Evolutionary conservation across 805 yeast species (phyloP).

Genomic region (Saccharomyces paradoxus): DNA sequence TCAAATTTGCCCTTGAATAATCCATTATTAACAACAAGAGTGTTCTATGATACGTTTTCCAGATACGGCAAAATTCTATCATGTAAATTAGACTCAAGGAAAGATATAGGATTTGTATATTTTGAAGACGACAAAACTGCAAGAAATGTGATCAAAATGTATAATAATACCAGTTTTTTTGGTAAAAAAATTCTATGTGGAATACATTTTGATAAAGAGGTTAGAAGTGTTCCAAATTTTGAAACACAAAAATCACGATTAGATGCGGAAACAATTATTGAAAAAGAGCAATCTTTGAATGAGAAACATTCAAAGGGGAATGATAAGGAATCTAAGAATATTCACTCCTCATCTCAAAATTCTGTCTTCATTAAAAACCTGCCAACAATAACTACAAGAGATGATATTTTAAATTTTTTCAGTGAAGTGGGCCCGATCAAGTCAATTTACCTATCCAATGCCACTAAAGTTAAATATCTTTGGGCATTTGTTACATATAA

Average conservation of each 20-base stretch:
- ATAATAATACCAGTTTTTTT: slow-evolving; percentile 24
- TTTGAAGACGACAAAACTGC: slow-evolving; percentile 32
- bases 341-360: not conserved
- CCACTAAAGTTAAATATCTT: slow-evolving; percentile 13
- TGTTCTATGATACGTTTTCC: slow-evolving; percentile 44
- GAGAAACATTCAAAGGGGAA: slow-evolving; percentile 2
- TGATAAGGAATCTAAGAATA: not conserved
- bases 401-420: slow-evolving; percentile 18
- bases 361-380: slow-evolving; percentile 21
- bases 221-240: slow-evolving; percentile 22
- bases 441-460: slow-evolving; percentile 23
- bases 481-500: slow-evolving; percentile 37
- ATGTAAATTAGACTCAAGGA: slow-evolving; percentile 33
- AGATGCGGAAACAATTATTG: slow-evolving; percentile 10
- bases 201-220: slow-evolving; percentile 30
- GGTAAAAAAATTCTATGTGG: slow-evolving; percentile 32
- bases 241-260: slow-evolving; percentile 14
- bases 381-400: slow-evolving; percentile 18
- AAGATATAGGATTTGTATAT: slow-evolving; percentile 36
- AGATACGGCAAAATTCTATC: slow-evolving; percentile 39
- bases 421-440: slow-evolving; percentile 23
- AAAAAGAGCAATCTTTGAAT: slow-evolving; percentile 4
- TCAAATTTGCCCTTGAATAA: slow-evolving; percentile 36
- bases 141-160: slow-evolving; percentile 26
- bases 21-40: slow-evolving; percentile 32